Evolutionary conservation across 108 stramenopile species (phyloP).

Genomic region (Pseudonitzschia multistriata): DNA sequence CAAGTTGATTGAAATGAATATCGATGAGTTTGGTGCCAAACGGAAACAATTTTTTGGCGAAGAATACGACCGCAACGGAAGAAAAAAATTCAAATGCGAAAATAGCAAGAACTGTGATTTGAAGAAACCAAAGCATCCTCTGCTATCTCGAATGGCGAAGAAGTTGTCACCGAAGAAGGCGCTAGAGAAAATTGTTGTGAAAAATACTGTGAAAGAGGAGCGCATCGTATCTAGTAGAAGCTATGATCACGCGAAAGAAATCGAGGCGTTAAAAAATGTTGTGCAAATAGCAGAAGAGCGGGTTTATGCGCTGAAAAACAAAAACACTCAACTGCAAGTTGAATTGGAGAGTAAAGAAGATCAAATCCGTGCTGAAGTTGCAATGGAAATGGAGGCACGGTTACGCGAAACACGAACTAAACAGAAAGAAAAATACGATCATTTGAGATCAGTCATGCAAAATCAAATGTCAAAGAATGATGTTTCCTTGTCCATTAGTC

Average conservation of each 20-base stretch:
- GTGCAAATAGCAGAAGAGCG: constrained; percentile 14
- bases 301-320: constrained; percentile 38
- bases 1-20: constrained; percentile 63
- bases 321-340: constrained; percentile 42
- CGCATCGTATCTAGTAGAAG: neutral
- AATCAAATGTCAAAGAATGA: constrained; percentile 7
- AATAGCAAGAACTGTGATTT: neutral
- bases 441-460: constrained; percentile 41
- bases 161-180: constrained; percentile 41
- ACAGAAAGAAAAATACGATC: constrained; percentile 56
- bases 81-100: constrained; percentile 26
- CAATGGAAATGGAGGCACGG: constrained; percentile 72
- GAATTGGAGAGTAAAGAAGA: constrained; percentile 57
- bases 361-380: constrained; percentile 72
- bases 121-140: constrained; percentile 3
- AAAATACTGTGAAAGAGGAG: neutral
- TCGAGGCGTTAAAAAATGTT: constrained; percentile 36
- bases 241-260: constrained; percentile 12
- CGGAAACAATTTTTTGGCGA: constrained; percentile 40
- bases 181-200: constrained; percentile 6
- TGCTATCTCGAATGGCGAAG: constrained; percentile 7
- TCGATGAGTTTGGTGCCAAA: constrained; percentile 53
- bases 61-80: constrained; percentile 36
- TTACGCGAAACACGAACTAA: constrained; percentile 53
- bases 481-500: constrained; percentile 26